phyloP scores from a whole-genome alignment of 2,329 filamentous ascomycete species.

The Penicillium expansum region DNA sequence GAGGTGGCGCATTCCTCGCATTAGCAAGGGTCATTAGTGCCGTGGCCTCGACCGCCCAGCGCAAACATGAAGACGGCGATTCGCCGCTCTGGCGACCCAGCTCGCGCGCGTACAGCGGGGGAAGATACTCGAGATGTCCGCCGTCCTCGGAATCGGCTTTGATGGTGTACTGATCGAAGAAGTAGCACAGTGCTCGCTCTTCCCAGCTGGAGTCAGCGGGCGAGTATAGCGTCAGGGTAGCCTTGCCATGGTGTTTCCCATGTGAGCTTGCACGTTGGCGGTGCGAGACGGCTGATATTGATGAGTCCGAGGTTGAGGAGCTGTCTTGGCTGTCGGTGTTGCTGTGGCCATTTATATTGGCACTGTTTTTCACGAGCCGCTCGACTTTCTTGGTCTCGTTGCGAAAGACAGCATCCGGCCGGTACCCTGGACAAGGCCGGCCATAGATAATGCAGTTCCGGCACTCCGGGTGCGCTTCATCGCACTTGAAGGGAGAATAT shows the following conservation, averaged over 20 bases:
- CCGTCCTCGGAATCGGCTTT: slow-evolving; percentile 23
- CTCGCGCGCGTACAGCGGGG: slow-evolving; percentile 34
- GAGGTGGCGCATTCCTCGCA: slow-evolving; percentile 24
- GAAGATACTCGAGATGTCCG: slow-evolving; percentile 38
- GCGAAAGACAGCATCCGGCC: slow-evolving; percentile 35
- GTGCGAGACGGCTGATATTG: not conserved
- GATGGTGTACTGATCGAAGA: slow-evolving; percentile 42
- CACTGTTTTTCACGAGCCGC: slow-evolving; percentile 25
- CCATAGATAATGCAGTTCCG: slow-evolving; percentile 39
- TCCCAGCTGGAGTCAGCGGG: slow-evolving; percentile 35
- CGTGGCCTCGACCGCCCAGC: slow-evolving; percentile 36
- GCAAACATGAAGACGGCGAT: slow-evolving; percentile 29
- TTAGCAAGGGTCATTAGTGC: slow-evolving; percentile 36
- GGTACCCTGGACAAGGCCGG: slow-evolving; percentile 38
- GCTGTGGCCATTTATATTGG: not conserved
- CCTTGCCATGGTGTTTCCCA: not conserved
- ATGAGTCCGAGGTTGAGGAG: slow-evolving; percentile 1
- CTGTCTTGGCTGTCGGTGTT: not conserved
- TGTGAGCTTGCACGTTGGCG: not conserved
- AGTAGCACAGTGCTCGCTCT: slow-evolving; percentile 40
- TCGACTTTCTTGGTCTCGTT: slow-evolving; percentile 35
- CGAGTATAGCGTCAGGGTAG: slow-evolving; percentile 17
- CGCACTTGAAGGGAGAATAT: slow-evolving; percentile 27
- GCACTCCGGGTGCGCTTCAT: slow-evolving; percentile 37
- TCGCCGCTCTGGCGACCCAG: slow-evolving; percentile 9